Conservation (phyloP, 345 rosid genomes). For the Gossypium anomalum region DNA sequence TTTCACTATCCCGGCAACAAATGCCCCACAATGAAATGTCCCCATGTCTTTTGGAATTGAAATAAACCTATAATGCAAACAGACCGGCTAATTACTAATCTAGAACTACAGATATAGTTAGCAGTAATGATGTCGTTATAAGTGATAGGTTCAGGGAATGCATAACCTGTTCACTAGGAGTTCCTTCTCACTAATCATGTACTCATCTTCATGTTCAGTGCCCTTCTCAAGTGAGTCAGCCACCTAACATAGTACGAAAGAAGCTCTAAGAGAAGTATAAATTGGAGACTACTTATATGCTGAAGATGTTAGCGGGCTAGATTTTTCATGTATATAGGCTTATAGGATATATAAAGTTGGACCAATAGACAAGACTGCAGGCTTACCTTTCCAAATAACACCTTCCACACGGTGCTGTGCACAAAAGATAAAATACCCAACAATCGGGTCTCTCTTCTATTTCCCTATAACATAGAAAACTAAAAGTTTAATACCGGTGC, state of each 20-base stretch:
- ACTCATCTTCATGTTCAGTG: slow-evolving; percentile 98
- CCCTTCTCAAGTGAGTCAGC: slow-evolving; percentile 99
- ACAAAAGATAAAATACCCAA: slow-evolving; percentile 89
- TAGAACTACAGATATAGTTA: not conserved
- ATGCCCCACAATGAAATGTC: slow-evolving; percentile 94
- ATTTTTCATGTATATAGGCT: not conserved
- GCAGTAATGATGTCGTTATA: not conserved
- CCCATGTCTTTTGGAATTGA: slow-evolving; percentile 99
- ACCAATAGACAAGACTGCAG: not conserved
- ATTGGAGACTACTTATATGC: not conserved
- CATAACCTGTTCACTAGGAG: slow-evolving; percentile 89
- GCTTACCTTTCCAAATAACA: slow-evolving; percentile 82
- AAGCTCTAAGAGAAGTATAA: slow-evolving; percentile 1
- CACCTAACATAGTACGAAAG: slow-evolving; percentile 39
- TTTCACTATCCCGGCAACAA: slow-evolving; percentile 95
- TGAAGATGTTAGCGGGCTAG: slow-evolving; percentile 2
- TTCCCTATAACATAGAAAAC: slow-evolving; percentile 16
- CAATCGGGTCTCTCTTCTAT: slow-evolving; percentile 90
- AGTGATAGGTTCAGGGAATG: not conserved
- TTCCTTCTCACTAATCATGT: slow-evolving; percentile 98
- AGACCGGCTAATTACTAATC: not conserved
- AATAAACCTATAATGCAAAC: slow-evolving; percentile 53
- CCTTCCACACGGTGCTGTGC: slow-evolving; percentile 98
- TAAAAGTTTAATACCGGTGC: not conserved
- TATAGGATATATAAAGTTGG: not conserved